Base-by-base conservation (phyloP, 73 alveolate genomes). In the Effrenium voratum region DNA sequence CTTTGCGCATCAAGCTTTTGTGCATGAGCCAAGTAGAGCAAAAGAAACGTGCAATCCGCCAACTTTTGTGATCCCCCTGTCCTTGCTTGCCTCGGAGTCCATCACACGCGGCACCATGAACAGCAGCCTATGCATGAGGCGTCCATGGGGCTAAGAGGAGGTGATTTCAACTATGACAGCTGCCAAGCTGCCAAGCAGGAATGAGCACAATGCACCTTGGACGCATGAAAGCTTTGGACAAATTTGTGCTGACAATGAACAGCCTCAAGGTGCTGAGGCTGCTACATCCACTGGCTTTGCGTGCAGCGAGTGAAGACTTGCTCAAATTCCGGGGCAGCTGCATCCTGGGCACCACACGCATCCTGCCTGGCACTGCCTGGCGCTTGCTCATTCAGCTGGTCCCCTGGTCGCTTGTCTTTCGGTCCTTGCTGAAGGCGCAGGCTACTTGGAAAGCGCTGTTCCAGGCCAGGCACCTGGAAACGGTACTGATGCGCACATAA, bases 381-480 rank as follows among this genome's bases (percentile, higher is more conserved):
- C 46, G 43, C 1, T 19, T 19, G 36, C 2, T 3, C 13, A 30
- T 36, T 8, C 19, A 66, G 68, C n/a, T 19, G 79, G 5, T 5
- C 19, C 55, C 43, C 30, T 24, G n/a, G 32, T 19, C 30, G 13
- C 6, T 24, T 5, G 43, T 4, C 13, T 5, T 3, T n/a, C 30
- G 44, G 91, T 41, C 83, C 97, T 90, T 90, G 76, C 97, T 90
- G 97, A 90, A 90, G 57, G 97, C 97, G 55, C 97, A 90, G 5
- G 97, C 97, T n/a, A 60, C 68, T 36, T 90, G 97, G 75, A 90
- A 90, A 52, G 85, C 40, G 38, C 97, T 90, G 87, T 55, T 70
- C 97, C 97, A 90, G 43, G 76, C 22, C 75, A 90, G 73, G 34
- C 46, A n/a, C 95, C 95, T 88, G 73, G 36, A 28, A 68, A 68